A percentile compares a stretch with the other conserved stretches of the same genome.
These are phyloP conservation scores for Fusarium keratoplasticum DNA, from an alignment of 2,329 filamentous ascomycete species.

Conservation along the genomic window DNA sequence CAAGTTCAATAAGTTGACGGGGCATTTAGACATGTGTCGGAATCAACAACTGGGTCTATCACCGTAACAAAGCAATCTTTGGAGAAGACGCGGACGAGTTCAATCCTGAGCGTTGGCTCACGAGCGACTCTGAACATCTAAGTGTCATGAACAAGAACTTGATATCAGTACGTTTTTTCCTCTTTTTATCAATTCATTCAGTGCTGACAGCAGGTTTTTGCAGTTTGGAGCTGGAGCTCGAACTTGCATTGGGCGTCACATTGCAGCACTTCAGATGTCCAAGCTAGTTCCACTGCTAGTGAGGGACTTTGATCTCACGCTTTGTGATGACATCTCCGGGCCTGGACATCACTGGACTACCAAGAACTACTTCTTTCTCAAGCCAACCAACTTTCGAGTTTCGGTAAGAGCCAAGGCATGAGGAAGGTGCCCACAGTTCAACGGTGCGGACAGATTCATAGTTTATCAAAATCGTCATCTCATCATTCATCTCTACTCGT, in stretches of 20 bases:
- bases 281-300: not conserved
- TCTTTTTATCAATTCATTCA: fast-evolving
- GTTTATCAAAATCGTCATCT: not conserved
- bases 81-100: not conserved
- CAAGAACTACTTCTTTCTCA: slow-evolving; percentile 2
- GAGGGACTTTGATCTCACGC: not conserved
- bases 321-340: not conserved
- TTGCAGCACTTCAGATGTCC: slow-evolving; percentile 8
- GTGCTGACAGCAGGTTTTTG: no score
- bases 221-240: slow-evolving; percentile 2
- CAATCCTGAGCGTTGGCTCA: slow-evolving; percentile 6
- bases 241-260: slow-evolving; percentile 2
- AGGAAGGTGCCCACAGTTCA: not conserved
- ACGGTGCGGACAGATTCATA: no score
- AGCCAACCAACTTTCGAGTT: not conserved
- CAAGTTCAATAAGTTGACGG: not conserved
- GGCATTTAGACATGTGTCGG: not conserved
- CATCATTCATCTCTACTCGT: not conserved
- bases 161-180: not conserved
- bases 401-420: not conserved
- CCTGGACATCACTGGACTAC: not conserved
- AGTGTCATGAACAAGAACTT: slow-evolving; percentile 2
- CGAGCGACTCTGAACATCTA: not conserved
- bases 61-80: not conserved
- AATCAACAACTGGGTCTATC: slow-evolving; percentile 3